A percentile compares a stretch with the other conserved stretches of the same genome.
Conservation (phyloP, 257 asterid species). For the Fraxinus cuspidata region DNA sequence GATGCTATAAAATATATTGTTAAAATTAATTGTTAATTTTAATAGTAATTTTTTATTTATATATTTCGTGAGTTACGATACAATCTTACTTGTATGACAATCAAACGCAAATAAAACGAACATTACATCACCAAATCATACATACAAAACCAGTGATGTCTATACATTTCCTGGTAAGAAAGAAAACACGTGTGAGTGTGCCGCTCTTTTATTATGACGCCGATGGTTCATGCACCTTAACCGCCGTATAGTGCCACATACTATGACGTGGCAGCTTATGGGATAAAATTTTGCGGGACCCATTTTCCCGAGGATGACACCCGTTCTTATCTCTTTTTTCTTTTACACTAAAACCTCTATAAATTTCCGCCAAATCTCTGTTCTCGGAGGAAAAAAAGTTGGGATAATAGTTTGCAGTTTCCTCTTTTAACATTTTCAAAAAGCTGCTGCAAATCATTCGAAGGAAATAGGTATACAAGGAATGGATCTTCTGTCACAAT, state of each 20-base stretch:
- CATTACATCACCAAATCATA: too few relatives aligned
- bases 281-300: constrained; percentile 28
- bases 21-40: too few relatives aligned
- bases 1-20: too few relatives aligned
- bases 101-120: too few relatives aligned
- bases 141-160: neutral
- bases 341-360: constrained; percentile 28
- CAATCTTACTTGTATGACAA: too few relatives aligned
- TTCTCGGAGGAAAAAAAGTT: constrained; percentile 20
- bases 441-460: neutral
- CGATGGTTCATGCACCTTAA: constrained; percentile 56
- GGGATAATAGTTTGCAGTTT: too few relatives aligned
- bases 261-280: constrained; percentile 48
- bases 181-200: neutral
- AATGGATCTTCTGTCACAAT: neutral
- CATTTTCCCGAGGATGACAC: constrained; percentile 41
- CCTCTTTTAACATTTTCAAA: neutral
- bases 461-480: neutral
- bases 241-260: constrained; percentile 36
- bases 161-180: neutral
- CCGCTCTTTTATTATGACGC: neutral
- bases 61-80: too few relatives aligned
- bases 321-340: constrained; percentile 46
- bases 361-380: constrained; percentile 31
- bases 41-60: too few relatives aligned